Base-by-base conservation (phyloP, 768 basidiomycete species). In the Russula virescens region DNA sequence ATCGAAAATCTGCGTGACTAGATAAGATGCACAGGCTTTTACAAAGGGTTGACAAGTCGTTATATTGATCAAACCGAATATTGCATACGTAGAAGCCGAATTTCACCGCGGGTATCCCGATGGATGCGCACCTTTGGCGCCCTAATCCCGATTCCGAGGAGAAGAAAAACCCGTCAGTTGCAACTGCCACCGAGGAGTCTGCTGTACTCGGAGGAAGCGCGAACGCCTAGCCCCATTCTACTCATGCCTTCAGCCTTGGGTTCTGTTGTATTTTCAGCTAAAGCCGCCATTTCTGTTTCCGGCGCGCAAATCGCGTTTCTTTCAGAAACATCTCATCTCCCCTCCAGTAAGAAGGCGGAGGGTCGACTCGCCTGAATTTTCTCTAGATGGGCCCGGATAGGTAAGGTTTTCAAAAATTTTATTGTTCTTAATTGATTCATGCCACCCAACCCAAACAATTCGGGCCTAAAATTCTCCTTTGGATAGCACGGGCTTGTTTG, bases 381-480 rank as follows among this genome's bases (percentile, higher is more conserved):
- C 3, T 26, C 31, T 45, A 49, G 65, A 64, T 66, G 55, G 16
- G 5, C 65, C 58, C 28, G 31, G 65, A 66, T 66, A 65, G 53
- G 62, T 55, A 65, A 55, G 45, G 6, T 38, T 38, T 38, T 60
- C 23, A n/a, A n/a, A n/a, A n/a, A n/a, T 5, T 43, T 38, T 31
- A 31, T 31, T 31, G 31, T 31, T 31, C 31, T 31, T 31, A 31
- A 40, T 47, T 38, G 23, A 49, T 51, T 46, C 52, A 55, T 35
- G 16, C 40, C 19, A 45, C 49, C 8, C 9, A 49, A 18, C 42
- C 56, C 61, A 67, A 67, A 67, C 66, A 67, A 58, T 67, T 28
- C 57, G 60, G 62, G 61, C 61, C 66, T 67, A 67, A 67, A 62
- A 38, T 38, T 43, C 53, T 56, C 60, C 45, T 31, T 43, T 48